Evolutionary conservation across 148 eudicot species (phyloP).

Genomic region (Agrostemma githago): DNA sequence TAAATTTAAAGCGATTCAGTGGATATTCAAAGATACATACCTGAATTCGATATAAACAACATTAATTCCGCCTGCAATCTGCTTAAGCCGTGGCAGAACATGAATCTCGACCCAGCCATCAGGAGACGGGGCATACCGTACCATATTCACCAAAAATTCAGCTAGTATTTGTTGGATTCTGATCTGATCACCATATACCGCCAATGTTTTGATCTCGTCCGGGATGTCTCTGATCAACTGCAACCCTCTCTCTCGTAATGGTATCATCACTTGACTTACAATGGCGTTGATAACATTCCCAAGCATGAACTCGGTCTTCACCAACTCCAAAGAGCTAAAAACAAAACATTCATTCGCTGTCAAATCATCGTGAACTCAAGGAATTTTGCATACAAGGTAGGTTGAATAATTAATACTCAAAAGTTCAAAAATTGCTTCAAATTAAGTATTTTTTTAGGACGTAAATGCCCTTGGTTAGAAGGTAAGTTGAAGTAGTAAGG

Average conservation of each 20-base stretch:
- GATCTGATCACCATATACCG: constrained; percentile 73
- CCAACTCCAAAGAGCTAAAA: constrained; percentile 63
- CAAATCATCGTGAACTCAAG: neutral
- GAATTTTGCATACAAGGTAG: neutral
- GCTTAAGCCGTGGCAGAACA: constrained; percentile 64
- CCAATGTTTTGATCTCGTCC: constrained; percentile 68
- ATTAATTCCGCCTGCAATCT: constrained; percentile 38
- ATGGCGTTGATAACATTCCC: constrained; percentile 83
- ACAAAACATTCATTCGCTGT: constrained; percentile 7
- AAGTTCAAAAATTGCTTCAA: neutral
- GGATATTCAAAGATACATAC: constrained; percentile 32
- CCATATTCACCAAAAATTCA: constrained; percentile 75
- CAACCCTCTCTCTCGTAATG: constrained; percentile 68
- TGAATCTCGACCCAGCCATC: constrained; percentile 93
- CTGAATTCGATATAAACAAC: constrained; percentile 65
- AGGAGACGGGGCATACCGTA: constrained; percentile 76
- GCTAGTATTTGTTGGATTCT: constrained; percentile 82
- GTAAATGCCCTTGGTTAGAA: too few species aligned
- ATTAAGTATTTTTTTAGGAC: too few species aligned
- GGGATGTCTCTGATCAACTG: constrained; percentile 88
- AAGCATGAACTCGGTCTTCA: constrained; percentile 59
- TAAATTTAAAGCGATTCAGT: neutral
- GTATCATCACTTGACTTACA: constrained; percentile 83
- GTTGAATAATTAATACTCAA: neutral
- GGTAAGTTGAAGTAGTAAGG: too few species aligned